Conservation (phyloP, 176 grass and related monocot genomes). For the Ampelocalamus luodianensis region DNA sequence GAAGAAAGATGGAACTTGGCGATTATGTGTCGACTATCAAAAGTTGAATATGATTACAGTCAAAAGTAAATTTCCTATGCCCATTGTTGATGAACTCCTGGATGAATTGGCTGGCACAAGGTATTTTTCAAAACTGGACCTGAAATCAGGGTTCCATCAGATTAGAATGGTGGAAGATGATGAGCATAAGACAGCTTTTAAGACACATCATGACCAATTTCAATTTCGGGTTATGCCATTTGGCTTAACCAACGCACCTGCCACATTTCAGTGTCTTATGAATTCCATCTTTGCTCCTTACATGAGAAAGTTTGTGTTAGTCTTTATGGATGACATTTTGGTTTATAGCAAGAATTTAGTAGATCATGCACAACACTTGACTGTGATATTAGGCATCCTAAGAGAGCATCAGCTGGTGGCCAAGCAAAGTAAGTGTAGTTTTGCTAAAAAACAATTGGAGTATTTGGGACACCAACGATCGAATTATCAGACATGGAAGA, state of each 20-base stretch:
- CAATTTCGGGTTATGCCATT: too few relatives aligned
- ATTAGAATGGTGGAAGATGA: too few relatives aligned
- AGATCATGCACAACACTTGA: not conserved
- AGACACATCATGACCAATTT: too few relatives aligned
- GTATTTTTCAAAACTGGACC: not conserved
- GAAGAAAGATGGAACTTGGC: too few relatives aligned
- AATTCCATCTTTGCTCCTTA: too few relatives aligned
- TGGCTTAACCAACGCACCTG: too few relatives aligned
- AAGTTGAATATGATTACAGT: too few relatives aligned
- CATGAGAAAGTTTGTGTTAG: not conserved
- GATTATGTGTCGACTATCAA: too few relatives aligned
- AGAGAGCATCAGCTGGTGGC: not conserved
- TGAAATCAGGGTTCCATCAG: too few relatives aligned
- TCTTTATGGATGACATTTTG: not conserved
- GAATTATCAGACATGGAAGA: too few relatives aligned
- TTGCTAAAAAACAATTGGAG: not conserved
- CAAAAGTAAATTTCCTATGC: not conserved
- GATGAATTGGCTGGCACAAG: not conserved
- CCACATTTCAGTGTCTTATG: too few relatives aligned
- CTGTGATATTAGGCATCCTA: rapidly evolving
- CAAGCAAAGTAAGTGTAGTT: not conserved
- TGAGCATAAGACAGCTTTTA: too few relatives aligned
- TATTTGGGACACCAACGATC: not conserved
- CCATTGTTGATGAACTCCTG: not conserved
- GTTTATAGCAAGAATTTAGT: not conserved